phyloP scores from a whole-genome alignment of 495 filamentous ascomycete genomes.

The Neurospora sp. region DNA sequence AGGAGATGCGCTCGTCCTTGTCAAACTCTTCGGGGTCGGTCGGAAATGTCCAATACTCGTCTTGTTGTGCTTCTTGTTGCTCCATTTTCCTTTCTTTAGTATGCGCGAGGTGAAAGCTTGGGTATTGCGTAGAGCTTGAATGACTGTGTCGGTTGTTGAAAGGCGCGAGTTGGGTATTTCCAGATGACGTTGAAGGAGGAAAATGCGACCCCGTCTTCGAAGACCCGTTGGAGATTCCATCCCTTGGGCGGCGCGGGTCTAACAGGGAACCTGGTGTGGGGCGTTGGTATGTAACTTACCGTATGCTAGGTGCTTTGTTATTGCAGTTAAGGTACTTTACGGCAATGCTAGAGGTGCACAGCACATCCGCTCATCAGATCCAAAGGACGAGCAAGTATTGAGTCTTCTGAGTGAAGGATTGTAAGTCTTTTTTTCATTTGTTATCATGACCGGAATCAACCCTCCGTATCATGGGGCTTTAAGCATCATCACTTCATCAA shows the following conservation, averaged over 20 bases:
- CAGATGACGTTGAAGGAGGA: neutral
- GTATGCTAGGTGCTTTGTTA: neutral
- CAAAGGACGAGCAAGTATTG: neutral
- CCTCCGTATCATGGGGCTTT: neutral
- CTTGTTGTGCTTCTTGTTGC: constrained; percentile 1
- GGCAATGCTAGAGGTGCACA: neutral
- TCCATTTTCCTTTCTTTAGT: neutral
- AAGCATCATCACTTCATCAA: neutral
- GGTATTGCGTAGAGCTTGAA: neutral
- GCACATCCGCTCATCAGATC: neutral
- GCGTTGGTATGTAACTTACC: neutral
- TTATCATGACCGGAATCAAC: neutral
- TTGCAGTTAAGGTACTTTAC: neutral
- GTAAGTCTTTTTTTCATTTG: neutral
- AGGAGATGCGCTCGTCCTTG: constrained; percentile 74
- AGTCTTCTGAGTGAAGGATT: neutral
- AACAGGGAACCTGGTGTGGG: neutral
- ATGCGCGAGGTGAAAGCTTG: neutral
- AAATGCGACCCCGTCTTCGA: neutral
- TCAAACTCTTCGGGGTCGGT: constrained; percentile 66
- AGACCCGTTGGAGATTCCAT: neutral
- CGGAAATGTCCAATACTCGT: constrained; percentile 47
- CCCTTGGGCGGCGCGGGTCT: neutral
- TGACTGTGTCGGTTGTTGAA: neutral
- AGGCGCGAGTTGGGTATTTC: neutral